Evolutionary conservation across 352 stramenopile species (phyloP), one percentile per base, ranked within the genome.

Genomic region (Phytophthora vignae): DNA sequence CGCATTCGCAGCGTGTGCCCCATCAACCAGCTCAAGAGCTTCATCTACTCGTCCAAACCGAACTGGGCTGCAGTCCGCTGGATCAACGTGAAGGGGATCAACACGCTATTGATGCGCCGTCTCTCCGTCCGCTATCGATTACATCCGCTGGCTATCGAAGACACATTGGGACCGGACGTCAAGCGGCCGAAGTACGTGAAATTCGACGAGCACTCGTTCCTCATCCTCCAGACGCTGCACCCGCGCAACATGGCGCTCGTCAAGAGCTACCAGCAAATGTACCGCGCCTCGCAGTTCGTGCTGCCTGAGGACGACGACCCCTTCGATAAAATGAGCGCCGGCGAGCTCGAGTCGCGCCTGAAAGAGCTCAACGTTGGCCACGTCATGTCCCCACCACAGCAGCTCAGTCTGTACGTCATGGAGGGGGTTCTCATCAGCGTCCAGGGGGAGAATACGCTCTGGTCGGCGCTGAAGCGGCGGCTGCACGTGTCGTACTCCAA

Each of bases 131-230:
- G 87, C 40, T 91, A 96, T 49, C 83, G 89, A 38, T 64, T 96
- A 25, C 90, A 96, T 31, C 90, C 90, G 0, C 72, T 96, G 0
- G 88, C 90, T 0, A 79, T 96, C 9, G 87, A 96, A 75, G 88
- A 95, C 42, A 83, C 74, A 0, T 71, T 96, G 12, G 81, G 93
- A 15, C 66, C 88, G 0, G 87, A 91, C 27, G 74, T 81, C 14
- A 84, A 92, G 49, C 80, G 90, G 0, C 84, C 86, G 25, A 96
- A 96, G 67, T 93, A 93, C 67, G 90, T 95, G 15, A 82, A 85
- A 29, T 96, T 92, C 77, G 86, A 95, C 36, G 90, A 93, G 25
- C 90, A 96, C 64, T 85, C 84, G 55, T 90, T 82, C 8, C 71
- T 96, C 36, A 85, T 94, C 54, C 68, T 94, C 7, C 83, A 91